Percentiles rank a stretch among this genome's conserved stretches.
These are phyloP conservation scores for Nannochloropsis gaditana DNA, from an alignment of 108 stramenopile genomes.

Conservation along the genomic window DNA sequence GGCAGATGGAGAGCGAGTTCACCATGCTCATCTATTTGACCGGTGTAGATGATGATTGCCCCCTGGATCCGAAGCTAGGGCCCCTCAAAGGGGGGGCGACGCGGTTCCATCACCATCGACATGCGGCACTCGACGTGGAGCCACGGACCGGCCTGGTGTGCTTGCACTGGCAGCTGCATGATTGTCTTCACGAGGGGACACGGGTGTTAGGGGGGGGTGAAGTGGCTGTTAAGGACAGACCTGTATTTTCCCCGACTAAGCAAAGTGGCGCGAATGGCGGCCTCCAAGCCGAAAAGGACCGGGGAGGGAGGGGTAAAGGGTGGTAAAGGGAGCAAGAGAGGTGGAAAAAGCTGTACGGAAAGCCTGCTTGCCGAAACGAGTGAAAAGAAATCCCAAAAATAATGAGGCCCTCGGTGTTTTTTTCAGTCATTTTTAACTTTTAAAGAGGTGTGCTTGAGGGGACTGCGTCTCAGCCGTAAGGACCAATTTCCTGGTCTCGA, in stretches of 20 bases:
- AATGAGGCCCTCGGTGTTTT: too few species aligned
- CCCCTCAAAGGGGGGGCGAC: neutral
- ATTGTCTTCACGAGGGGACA: neutral
- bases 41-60: neutral
- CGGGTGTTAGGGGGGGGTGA: neutral
- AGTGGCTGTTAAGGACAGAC: slow-evolving; percentile 15
- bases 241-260: neutral
- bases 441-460: too few species aligned
- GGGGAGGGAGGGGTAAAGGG: neutral
- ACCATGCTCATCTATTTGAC: slow-evolving; percentile 9
- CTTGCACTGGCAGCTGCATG: slow-evolving; percentile 4
- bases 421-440: too few species aligned
- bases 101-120: neutral
- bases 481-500: too few species aligned
- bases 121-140: neutral
- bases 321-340: neutral
- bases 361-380: too few species aligned
- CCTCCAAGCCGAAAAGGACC: neutral
- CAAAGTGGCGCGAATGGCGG: neutral
- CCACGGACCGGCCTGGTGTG: neutral
- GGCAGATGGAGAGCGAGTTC: slow-evolving; percentile 3
- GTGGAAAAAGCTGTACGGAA: neutral
- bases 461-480: too few species aligned
- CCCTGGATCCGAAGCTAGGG: neutral
- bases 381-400: too few species aligned